These are phyloP conservation scores for Oryza australiensis DNA, from an alignment of 176 grass and related monocot species.

Conservation along the genomic window DNA sequence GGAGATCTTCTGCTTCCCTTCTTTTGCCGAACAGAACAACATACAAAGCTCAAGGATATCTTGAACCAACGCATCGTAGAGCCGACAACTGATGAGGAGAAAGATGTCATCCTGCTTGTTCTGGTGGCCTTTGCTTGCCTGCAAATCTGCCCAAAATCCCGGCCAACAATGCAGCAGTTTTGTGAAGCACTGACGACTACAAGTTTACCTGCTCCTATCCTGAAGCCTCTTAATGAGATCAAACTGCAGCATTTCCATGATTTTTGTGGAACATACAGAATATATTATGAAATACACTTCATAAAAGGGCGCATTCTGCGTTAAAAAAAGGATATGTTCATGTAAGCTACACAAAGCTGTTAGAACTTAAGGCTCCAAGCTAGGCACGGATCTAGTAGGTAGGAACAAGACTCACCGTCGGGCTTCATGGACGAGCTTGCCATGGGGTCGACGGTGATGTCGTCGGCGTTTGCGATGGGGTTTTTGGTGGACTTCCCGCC, in stretches of 20 bases:
- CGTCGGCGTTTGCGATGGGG: no score
- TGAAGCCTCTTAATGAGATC: background rate
- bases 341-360: no score
- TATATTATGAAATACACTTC: background rate
- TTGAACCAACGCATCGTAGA: background rate
- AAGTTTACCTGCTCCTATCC: background rate
- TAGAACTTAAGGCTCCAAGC: no score
- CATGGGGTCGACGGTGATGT: no score
- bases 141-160: constrained; percentile 17
- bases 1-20: constrained; percentile 25
- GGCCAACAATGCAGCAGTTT: constrained; percentile 41
- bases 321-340: no score
- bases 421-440: no score
- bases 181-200: background rate
- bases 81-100: background rate
- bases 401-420: no score
- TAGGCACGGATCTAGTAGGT: no score
- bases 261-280: background rate
- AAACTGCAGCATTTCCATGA: constrained; percentile 34
- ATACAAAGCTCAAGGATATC: background rate
- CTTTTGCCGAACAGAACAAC: constrained; percentile 32
- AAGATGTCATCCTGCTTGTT: background rate
- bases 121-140: constrained; percentile 32
- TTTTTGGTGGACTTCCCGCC: no score
- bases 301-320: no score